Base-by-base conservation (phyloP, 1,284 basidiomycete species). In the Ustilago lituana region DNA sequence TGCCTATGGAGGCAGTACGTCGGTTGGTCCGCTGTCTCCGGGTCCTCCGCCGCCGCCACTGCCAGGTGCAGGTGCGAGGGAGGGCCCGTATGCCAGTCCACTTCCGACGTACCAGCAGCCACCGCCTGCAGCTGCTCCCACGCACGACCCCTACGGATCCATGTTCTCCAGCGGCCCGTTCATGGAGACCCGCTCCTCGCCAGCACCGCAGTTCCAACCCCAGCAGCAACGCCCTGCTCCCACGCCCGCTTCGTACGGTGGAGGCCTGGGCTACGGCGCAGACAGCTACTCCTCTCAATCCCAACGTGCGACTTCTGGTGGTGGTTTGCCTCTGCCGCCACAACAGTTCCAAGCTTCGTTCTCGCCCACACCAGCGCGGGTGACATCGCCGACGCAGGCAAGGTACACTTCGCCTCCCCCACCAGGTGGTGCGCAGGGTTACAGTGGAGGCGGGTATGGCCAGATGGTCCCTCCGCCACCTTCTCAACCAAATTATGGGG, bases 161-260 rank as follows among this genome's bases (percentile, higher is more conserved):
- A 70, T 70, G 67, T 70, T 70, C 32, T 56, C 61, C 15, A 53
- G 44, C 17, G 66, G 66, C 2, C 56, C 66, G 0, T 69, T 69
- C n/a, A 35, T 22, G 37, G 60, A 69, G n/a, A 17, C 29, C 3
- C 65, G 65, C 17, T 41, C 55, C 11, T 55, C 62, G 2, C 50
- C 62, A 23, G 62, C 55, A 11, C 56, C 56, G 11, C 56, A 27
- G 5, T 50, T 14, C 5, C 32, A 40, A 10, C 47, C 46, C 10
- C 24, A 45, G 26, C 49, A 51, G 37, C 50, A 50, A 23, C 39
- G 38, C 24, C 37, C 46, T 24, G n/a, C n/a, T n/a, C n/a, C n/a
- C n/a, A n/a, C n/a, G n/a, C 27, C 56, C 6, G 44, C 47, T 10
- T 12, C 52, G 10, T 68, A 59, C 37, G 41, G 52, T 12, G 32